Evolutionary conservation across 2,329 filamentous ascomycete species (phyloP), one percentile per base, ranked within the genome.

Genomic region (Furcasterigmium sp.): DNA sequence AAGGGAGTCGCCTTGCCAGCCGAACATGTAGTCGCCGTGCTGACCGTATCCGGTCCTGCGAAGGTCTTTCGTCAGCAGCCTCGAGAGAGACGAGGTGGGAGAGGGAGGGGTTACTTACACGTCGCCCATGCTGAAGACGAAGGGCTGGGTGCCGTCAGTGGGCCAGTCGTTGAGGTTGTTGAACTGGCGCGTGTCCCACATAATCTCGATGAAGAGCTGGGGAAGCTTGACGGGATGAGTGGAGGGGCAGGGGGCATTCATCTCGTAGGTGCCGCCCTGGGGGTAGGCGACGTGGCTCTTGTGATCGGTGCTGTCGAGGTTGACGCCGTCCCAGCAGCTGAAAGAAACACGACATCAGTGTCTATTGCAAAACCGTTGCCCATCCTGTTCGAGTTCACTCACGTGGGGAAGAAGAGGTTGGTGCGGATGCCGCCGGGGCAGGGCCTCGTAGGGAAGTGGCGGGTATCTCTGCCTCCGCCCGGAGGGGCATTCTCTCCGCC

Each of bases 311-410:
- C 69, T 68, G 54, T 82, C 77, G 18, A 78, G 52, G 48, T 80
- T 71, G 36, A 65, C 62, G 26, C 80, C 80, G 47, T 84, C 70
- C 80, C 80, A 84, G 65, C 80, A 84, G 4, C 23, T 26, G 23
- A 7, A 11, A 26, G 23, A 11, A 7, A 7, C 23, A 26, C 7
- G 23, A 7, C 23, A 26, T 7, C 23, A 26, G 7, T 26, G 23
- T 26, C 23, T 26, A 7, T 11, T 7, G 23, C 7, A 26, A 7
- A 11, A 7, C 7, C 23, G 7, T 26, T 11, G 80, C 67, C 76
- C 76, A 7, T 26, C 7, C 7, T 26, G 23, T 7, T 11, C 11
- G 23, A 7, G 23, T 7, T 11, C 11, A 11, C 80, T 63, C 76
- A 80, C 14, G 65, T 66, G 3, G 72, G 72, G 51, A 75, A 75